These are phyloP conservation scores for Fusarium heterosporum DNA, from an alignment of 2,329 filamentous ascomycete genomes.

Conservation along the genomic window DNA sequence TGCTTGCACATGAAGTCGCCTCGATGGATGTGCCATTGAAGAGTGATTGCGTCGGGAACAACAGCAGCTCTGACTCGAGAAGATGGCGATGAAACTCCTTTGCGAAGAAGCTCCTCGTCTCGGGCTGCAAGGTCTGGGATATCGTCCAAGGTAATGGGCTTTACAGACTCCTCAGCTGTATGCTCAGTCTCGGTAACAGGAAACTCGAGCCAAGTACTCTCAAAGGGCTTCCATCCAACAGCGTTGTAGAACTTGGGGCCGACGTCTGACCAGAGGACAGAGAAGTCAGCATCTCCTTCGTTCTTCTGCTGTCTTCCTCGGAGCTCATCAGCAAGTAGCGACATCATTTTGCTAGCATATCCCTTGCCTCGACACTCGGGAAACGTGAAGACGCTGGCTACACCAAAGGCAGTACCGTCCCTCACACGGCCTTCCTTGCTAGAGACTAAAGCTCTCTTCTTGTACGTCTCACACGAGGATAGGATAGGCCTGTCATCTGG, in stretches of 20 bases:
- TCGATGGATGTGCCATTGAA: slow-evolving; percentile 74
- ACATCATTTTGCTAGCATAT: slow-evolving; percentile 82
- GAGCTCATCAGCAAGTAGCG: slow-evolving; percentile 66
- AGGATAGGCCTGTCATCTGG: slow-evolving; percentile 65
- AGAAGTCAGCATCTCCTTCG: slow-evolving; percentile 67
- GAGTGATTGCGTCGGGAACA: slow-evolving; percentile 49
- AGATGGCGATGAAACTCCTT: slow-evolving; percentile 57
- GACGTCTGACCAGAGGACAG: slow-evolving; percentile 87
- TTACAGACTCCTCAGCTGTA: slow-evolving; percentile 44
- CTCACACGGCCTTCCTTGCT: slow-evolving; percentile 49
- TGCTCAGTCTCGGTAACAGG: slow-evolving; percentile 49
- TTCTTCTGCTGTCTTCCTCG: slow-evolving; percentile 42
- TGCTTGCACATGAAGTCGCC: slow-evolving; percentile 81
- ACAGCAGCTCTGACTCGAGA: slow-evolving; percentile 51
- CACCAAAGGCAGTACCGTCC: slow-evolving; percentile 76
- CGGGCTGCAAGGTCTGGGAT: slow-evolving; percentile 70
- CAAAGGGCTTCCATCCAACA: slow-evolving; percentile 80
- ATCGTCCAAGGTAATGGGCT: slow-evolving; percentile 68
- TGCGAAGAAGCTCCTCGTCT: slow-evolving; percentile 73
- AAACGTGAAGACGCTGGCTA: slow-evolving; percentile 83
- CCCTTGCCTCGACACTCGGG: slow-evolving; percentile 74
- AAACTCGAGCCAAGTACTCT: slow-evolving; percentile 78
- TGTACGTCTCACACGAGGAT: slow-evolving; percentile 72
- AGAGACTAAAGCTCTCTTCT: slow-evolving; percentile 67
- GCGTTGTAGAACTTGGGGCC: slow-evolving; percentile 84